Percentiles rank a stretch among this genome's conserved stretches.
These are phyloP conservation scores for Alternaria longipes DNA, from an alignment of 2,329 filamentous ascomycete genomes.

Conservation along the genomic window DNA sequence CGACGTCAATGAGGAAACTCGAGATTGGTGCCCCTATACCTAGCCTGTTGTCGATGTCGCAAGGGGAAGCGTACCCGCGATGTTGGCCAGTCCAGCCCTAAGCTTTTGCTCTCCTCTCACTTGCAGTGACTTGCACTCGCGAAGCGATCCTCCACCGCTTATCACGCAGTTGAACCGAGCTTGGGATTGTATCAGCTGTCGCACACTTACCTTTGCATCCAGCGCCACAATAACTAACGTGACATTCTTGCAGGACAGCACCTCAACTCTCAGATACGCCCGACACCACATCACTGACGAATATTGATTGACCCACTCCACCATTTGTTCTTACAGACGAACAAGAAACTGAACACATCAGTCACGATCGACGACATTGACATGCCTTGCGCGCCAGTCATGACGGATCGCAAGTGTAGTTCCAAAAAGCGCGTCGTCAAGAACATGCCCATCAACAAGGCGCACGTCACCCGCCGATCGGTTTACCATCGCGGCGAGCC, in stretches of 20 bases:
- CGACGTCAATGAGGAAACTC: no score
- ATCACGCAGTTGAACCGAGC: neutral
- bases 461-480: neutral
- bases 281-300: neutral
- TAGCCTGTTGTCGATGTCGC: no score
- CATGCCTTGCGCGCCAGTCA: neutral
- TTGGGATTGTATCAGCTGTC: no score
- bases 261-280: neutral
- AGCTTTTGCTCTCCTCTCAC: neutral
- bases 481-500: accelerated
- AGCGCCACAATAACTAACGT: neutral
- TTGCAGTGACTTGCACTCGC: neutral
- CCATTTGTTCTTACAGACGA: neutral
- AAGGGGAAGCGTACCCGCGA: no score
- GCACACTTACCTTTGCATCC: no score
- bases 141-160: neutral
- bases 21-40: no score
- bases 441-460: neutral
- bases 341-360: neutral
- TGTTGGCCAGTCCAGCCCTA: accelerated
- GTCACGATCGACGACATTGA: neutral
- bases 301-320: neutral
- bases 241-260: neutral
- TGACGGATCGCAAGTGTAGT: neutral
- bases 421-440: neutral